Percentiles rank a stretch among this genome's conserved stretches.
Conservation (phyloP, 352 stramenopile species). For the Globisporangium paddicum region DNA sequence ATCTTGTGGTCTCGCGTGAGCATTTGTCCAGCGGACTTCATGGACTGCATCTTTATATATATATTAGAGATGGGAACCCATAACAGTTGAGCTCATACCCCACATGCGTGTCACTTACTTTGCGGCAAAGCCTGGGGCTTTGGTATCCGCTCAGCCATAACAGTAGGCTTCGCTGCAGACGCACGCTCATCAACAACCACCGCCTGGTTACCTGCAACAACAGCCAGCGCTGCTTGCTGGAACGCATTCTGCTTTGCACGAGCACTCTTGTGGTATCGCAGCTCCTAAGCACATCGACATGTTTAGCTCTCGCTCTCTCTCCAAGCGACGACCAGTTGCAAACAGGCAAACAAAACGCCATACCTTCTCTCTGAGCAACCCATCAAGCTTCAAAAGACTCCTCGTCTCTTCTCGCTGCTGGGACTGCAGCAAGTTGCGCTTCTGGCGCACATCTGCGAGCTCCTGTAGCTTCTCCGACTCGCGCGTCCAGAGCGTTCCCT, state of each 20-base stretch:
- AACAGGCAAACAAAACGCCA: too few species aligned
- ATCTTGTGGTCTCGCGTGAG: neutral
- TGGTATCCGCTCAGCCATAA: neutral
- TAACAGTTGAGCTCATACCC: neutral
- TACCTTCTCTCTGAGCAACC: constrained; percentile 24
- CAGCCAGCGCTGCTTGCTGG: constrained; percentile 16
- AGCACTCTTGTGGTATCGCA: constrained; percentile 22
- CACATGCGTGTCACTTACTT: neutral
- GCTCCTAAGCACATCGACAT: constrained; percentile 18
- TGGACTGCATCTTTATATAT: neutral
- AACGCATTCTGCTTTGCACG: constrained; percentile 16
- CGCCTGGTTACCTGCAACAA: neutral
- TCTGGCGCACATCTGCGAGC: constrained; percentile 31
- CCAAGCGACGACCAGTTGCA: neutral
- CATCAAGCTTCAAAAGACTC: constrained; percentile 26
- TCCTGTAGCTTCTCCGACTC: constrained; percentile 41
- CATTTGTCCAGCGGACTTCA: neutral
- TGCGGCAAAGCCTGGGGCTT: neutral
- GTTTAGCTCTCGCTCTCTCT: neutral
- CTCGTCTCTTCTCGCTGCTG: constrained; percentile 28
- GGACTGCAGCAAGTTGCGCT: constrained; percentile 23
- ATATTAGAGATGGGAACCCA: too few species aligned
- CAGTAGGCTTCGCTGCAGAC: neutral
- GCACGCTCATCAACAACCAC: neutral
- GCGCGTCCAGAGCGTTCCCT: constrained; percentile 41